A percentile compares a stretch with the other conserved stretches of the same genome.
Conservation (phyloP, 768 basidiomycete species). For the Rhodosporidiobolus sp. region DNA sequence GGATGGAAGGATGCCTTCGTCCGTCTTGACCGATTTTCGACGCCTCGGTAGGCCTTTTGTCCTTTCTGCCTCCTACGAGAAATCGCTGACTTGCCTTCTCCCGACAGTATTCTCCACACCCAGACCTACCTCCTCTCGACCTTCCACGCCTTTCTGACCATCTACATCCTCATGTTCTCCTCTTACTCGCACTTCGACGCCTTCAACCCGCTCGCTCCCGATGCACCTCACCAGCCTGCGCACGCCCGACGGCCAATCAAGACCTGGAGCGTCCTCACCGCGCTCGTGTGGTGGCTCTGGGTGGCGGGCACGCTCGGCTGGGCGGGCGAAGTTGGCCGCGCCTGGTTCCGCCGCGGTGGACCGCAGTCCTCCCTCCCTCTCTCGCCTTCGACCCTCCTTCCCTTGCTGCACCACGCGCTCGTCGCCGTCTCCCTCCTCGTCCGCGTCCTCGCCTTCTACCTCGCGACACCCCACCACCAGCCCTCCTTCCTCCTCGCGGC, state of each 20-base stretch:
- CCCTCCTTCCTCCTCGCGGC: slow-evolving; percentile 32
- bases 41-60: slow-evolving; percentile 22
- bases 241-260: slow-evolving; percentile 6
- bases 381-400: slow-evolving; percentile 38
- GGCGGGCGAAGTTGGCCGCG: slow-evolving; percentile 35
- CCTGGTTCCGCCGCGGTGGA: slow-evolving; percentile 34
- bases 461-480: slow-evolving; percentile 18
- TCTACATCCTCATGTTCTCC: slow-evolving; percentile 42
- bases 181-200: slow-evolving; percentile 38
- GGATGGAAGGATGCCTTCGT: slow-evolving; percentile 35
- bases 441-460: slow-evolving; percentile 25
- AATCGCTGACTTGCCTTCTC: background rate
- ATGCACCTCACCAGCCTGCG: background rate
- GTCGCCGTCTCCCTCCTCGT: slow-evolving; percentile 33
- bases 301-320: slow-evolving; percentile 37
- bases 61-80: background rate
- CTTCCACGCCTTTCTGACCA: slow-evolving; percentile 32
- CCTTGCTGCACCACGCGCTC: slow-evolving; percentile 39
- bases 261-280: slow-evolving; percentile 20
- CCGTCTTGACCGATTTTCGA: slow-evolving; percentile 37
- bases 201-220: slow-evolving; percentile 37
- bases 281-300: slow-evolving; percentile 37
- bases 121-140: slow-evolving; percentile 38
- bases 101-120: slow-evolving; percentile 16
- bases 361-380: slow-evolving; percentile 34